Evolutionary conservation across 306 rosid species (phyloP).

Genomic region (Ziziphus jujuba): DNA sequence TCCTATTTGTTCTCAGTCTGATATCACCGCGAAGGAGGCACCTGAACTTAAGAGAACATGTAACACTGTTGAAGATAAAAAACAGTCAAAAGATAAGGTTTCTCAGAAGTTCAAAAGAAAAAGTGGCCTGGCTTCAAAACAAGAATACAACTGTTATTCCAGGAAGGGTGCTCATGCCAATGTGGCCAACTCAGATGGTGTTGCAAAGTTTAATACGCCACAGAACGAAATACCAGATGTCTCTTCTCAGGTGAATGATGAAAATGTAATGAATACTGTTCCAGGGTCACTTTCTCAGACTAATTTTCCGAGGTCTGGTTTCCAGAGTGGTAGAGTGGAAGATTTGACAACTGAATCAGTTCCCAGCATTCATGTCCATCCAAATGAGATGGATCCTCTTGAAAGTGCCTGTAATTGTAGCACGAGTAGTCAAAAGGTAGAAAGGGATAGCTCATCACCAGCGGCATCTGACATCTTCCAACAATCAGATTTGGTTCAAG

Average conservation of each 20-base stretch:
- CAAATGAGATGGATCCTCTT: constrained; percentile 33
- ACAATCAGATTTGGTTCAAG: constrained; percentile 39
- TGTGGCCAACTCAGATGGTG: constrained; percentile 37
- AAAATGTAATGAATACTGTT: constrained; percentile 25
- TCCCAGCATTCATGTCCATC: constrained; percentile 29
- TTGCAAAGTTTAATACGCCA: constrained; percentile 31
- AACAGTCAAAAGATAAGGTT: constrained; percentile 40
- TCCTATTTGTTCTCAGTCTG: constrained; percentile 34
- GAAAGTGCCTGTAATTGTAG: constrained; percentile 23
- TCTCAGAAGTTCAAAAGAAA: constrained; percentile 53
- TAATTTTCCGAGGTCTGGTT: constrained; percentile 23
- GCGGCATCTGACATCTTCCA: constrained; percentile 22
- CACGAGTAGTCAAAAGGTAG: constrained; percentile 29
- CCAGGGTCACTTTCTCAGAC: constrained; percentile 37
- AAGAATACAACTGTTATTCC: constrained; percentile 44
- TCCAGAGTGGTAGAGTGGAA: constrained; percentile 30
- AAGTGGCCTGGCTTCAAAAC: constrained; percentile 33
- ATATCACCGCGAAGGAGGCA: constrained; percentile 36
- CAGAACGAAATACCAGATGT: constrained; percentile 33
- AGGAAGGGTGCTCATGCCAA: constrained; percentile 42
- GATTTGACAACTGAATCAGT: constrained; percentile 39
- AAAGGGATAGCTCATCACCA: constrained; percentile 36
- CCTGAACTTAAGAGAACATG: constrained; percentile 36
- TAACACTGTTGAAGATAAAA: constrained; percentile 40
- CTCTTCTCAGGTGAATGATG: constrained; percentile 38